Evolutionary conservation across 1,284 basidiomycete species (phyloP).

Genomic region (Leccinum fallax): DNA sequence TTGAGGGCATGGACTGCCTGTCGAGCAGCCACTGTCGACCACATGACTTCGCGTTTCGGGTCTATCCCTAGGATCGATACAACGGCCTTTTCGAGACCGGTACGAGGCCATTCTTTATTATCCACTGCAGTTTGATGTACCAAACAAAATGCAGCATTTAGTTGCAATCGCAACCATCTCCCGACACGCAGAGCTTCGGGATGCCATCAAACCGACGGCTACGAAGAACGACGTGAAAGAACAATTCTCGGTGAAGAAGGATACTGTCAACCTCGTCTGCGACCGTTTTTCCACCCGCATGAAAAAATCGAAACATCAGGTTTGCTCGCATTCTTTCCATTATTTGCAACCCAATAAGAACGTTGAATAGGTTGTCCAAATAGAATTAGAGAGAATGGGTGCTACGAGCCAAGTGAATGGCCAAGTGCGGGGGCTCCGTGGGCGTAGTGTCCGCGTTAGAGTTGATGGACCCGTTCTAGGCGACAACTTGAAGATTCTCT

Average conservation of each 20-base stretch:
- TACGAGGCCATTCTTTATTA: conserved; percentile 4
- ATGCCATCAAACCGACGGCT: conserved; percentile 40
- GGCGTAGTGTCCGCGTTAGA: neutral
- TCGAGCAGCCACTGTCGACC: no score
- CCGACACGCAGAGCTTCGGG: conserved; percentile 42
- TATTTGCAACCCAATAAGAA: neutral
- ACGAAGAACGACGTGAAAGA: conserved; percentile 47
- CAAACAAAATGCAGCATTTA: conserved; percentile 29
- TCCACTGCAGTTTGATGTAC: neutral
- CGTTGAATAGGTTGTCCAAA: conserved; percentile 20
- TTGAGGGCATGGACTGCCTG: no score
- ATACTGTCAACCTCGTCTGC: conserved; percentile 37
- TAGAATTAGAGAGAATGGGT: conserved; percentile 16
- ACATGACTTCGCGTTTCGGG: no score
- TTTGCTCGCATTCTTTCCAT: conserved; percentile 14
- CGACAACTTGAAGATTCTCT: neutral
- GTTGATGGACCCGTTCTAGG: neutral
- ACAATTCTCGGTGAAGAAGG: conserved; percentile 28
- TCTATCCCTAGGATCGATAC: no score
- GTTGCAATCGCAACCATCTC: conserved; percentile 32
- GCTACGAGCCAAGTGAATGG: neutral
- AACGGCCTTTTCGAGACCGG: conserved; percentile 1
- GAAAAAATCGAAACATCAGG: conserved; percentile 35
- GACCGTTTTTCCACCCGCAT: conserved; percentile 47
- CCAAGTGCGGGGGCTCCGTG: neutral